Percentiles rank a stretch among this genome's conserved stretches.
phyloP scores from a whole-genome alignment of 495 filamentous ascomycete genomes.

The Talaromyces stipitatus region DNA sequence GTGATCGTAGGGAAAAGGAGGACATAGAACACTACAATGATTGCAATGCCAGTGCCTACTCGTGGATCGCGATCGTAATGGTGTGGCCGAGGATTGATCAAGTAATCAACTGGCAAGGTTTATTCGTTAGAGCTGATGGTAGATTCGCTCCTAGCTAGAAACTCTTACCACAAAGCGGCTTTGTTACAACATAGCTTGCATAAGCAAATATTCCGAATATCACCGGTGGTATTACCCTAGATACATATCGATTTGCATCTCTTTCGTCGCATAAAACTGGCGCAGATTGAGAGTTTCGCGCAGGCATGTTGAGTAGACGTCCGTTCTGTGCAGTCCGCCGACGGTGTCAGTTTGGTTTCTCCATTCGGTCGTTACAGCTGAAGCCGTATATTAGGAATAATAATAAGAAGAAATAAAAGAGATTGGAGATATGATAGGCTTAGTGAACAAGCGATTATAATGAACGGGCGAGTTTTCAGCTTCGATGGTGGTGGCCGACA shows the following conservation, averaged over 20 bases:
- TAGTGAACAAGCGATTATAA: background rate
- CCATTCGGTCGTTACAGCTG: background rate
- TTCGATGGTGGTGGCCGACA: background rate
- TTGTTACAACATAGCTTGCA: slow-evolving; percentile 54
- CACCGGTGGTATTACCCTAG: slow-evolving; percentile 50
- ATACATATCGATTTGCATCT: slow-evolving; percentile 43
- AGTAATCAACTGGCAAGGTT: slow-evolving; percentile 48
- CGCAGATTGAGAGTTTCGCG: background rate
- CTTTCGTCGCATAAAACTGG: slow-evolving; percentile 22
- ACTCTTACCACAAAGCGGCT: slow-evolving; percentile 44
- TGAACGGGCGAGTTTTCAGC: background rate
- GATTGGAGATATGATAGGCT: background rate
- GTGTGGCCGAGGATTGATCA: slow-evolving; percentile 42
- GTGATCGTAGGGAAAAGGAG: slow-evolving; percentile 57
- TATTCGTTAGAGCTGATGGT: background rate
- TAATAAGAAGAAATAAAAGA: background rate
- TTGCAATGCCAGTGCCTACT: slow-evolving; percentile 52
- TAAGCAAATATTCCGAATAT: slow-evolving; percentile 53
- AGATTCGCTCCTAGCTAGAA: background rate
- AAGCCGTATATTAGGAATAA: background rate
- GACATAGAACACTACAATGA: slow-evolving; percentile 63
- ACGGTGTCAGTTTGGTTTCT: background rate
- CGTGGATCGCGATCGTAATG: slow-evolving; percentile 31
- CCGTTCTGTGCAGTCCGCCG: too few species aligned
- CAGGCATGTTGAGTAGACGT: background rate